Conservation (phyloP, 1,139 yeast genomes). For the Kodamaea fungicola region DNA sequence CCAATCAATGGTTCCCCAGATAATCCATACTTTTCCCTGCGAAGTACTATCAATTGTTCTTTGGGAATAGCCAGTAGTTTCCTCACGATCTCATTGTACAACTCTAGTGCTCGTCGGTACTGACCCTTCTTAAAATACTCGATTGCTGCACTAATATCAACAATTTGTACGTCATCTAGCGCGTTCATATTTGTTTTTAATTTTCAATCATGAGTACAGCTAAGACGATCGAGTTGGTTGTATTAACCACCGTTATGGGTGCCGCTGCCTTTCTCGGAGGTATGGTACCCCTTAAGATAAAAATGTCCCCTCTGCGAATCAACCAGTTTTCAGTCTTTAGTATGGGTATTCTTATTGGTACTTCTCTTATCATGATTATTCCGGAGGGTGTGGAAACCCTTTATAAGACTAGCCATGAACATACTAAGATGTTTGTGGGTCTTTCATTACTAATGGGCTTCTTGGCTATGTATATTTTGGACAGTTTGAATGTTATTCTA, state of each 20-base stretch:
- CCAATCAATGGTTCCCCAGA: slow-evolving; percentile 28
- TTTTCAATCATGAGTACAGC: no score
- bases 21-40: slow-evolving; percentile 18
- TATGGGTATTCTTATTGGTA: slow-evolving; percentile 62
- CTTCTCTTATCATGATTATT: slow-evolving; percentile 59
- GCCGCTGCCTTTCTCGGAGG: slow-evolving; percentile 32
- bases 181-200: background rate
- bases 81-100: slow-evolving; percentile 18
- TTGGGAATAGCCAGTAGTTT: slow-evolving; percentile 5
- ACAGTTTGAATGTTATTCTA: slow-evolving; percentile 23
- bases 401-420: slow-evolving; percentile 21
- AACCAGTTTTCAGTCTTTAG: slow-evolving; percentile 46
- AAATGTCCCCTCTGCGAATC: slow-evolving; percentile 15
- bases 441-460: slow-evolving; percentile 46
- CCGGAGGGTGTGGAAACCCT: slow-evolving; percentile 67
- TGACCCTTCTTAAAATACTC: slow-evolving; percentile 2
- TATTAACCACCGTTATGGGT: slow-evolving; percentile 26
- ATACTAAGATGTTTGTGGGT: slow-evolving; percentile 19
- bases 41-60: slow-evolving; percentile 15
- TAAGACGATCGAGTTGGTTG: slow-evolving; percentile 6
- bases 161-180: background rate
- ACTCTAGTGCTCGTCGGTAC: slow-evolving; percentile 5
- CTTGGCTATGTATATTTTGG: slow-evolving; percentile 48
- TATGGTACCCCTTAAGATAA: slow-evolving; percentile 24
- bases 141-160: slow-evolving; percentile 1